Base-by-base conservation (phyloP, 23 red algal genomes). In the Gracilaria caudata region DNA sequence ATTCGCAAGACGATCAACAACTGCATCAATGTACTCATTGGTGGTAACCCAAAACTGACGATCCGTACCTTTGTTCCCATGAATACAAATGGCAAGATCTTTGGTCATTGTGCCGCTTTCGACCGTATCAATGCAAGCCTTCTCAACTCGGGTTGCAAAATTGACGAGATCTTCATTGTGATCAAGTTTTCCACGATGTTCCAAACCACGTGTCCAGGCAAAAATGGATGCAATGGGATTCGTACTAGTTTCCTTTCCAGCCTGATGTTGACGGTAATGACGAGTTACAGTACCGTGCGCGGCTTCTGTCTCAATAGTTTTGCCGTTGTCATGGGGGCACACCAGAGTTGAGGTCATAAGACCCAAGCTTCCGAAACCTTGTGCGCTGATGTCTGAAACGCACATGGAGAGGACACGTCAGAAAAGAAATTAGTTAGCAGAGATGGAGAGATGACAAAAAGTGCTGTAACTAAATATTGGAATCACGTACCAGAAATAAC, bases 261-360 rank as follows among this genome's bases (percentile, higher is more conserved):
- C 83, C 55, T 94, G 90, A 64, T 98, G 92, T 53, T 90, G 80
- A 13, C 95, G 83, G 25, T 80, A 98, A 81, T 98, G 95, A 24
- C 95, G 84, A 9, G 95, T 98, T 4, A 98, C 95, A 0, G 95
- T 98, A n/a, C 95, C 95, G 58, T 98, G 95, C 4, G 95, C 95
- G 16, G 95, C 95, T 58, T 98, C 95, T 12, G 90, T 88, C 49
- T 89, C 88, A 51, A 94, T 80, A 17, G 90, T 98, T 38, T 78
- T 84, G 9, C 95, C 95, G 81, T 94, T 84, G 54, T 91, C 87
- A 47, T 91, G 76, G 13, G 90, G 90, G 12, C 84, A 83, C 28
- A 98, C 59, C 37, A 98, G 79, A 24, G 93, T 87, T 5, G 85
- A 91, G 4, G 89, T 98, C 95, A 98, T 98, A 41, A 98, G 79